These are phyloP conservation scores for Tylopilus felleus DNA, from an alignment of 768 basidiomycete genomes.

Conservation along the genomic window DNA sequence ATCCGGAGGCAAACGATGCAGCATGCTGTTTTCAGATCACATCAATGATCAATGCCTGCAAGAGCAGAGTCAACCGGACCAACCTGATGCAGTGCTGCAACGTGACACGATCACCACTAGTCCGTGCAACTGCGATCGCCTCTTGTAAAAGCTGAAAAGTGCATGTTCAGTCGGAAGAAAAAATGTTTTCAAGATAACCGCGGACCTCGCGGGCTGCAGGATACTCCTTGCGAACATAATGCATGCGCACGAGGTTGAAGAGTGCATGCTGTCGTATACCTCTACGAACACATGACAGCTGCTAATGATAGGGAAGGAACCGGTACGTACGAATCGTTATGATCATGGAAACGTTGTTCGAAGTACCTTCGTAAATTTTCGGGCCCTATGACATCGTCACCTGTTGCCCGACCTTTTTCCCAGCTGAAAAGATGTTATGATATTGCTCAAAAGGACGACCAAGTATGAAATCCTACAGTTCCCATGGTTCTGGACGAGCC, in stretches of 20 bases:
- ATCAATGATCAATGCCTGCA: slow-evolving; percentile 12
- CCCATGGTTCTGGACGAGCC: slow-evolving; percentile 59
- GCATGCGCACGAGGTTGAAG: slow-evolving; percentile 73
- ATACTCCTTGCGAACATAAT: slow-evolving; percentile 67
- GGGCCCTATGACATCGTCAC: slow-evolving; percentile 65
- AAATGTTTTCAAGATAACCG: background rate
- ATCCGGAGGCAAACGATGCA: slow-evolving; percentile 64
- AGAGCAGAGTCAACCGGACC: slow-evolving; percentile 24
- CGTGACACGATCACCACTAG: slow-evolving; percentile 64
- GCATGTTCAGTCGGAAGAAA: background rate
- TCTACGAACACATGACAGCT: slow-evolving; percentile 34
- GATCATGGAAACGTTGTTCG: slow-evolving; percentile 81
- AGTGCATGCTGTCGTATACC: slow-evolving; percentile 79
- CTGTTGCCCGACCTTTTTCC: slow-evolving; percentile 59
- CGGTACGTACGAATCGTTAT: slow-evolving; percentile 68
- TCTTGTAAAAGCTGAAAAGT: slow-evolving; percentile 60
- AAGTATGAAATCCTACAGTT: slow-evolving; percentile 42
- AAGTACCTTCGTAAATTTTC: slow-evolving; percentile 78
- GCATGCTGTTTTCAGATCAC: slow-evolving; percentile 43
- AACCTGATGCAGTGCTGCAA: slow-evolving; percentile 78
- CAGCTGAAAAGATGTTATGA: slow-evolving; percentile 43
- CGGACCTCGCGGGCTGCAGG: slow-evolving; percentile 65
- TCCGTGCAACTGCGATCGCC: slow-evolving; percentile 75
- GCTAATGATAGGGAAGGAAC: background rate
- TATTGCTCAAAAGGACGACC: background rate